Percentiles rank a stretch among this genome's conserved stretches.
These are phyloP conservation scores for Trichoderma cornu-damae DNA, from an alignment of 2,329 filamentous ascomycete species.

Conservation along the genomic window DNA sequence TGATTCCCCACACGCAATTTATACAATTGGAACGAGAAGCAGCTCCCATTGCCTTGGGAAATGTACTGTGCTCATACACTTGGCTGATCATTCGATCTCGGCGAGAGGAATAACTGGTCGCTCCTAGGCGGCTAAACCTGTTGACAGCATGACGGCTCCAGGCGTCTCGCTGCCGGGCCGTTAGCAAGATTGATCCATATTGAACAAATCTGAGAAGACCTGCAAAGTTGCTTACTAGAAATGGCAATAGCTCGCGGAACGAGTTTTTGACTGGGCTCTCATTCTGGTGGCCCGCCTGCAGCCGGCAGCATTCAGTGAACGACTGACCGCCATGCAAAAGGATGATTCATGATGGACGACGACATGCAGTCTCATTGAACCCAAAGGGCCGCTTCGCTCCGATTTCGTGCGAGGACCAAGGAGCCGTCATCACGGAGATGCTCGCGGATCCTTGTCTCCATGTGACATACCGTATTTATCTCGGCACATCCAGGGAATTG, in stretches of 20 bases:
- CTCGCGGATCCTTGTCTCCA: neutral
- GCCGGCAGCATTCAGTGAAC: neutral
- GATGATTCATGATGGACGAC: neutral
- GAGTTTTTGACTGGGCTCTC: neutral
- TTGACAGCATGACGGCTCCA: neutral
- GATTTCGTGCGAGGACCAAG: slow-evolving; percentile 3
- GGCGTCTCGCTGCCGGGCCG: neutral
- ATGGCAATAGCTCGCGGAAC: neutral
- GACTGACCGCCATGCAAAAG: neutral
- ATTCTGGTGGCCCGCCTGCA: neutral
- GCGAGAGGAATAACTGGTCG: neutral
- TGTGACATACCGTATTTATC: neutral
- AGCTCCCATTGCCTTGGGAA: neutral
- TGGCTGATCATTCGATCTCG: neutral
- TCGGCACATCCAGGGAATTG: neutral
- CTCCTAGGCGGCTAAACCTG: neutral
- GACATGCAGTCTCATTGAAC: neutral
- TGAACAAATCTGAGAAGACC: neutral
- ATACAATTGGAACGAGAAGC: too few species aligned
- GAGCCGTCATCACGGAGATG: neutral
- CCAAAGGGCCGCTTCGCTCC: neutral
- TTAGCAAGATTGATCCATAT: neutral
- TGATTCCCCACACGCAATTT: too few species aligned
- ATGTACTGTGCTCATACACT: neutral
- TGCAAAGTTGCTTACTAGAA: too few species aligned